Base-by-base conservation (phyloP, 2,329 filamentous ascomycete genomes). In the Fusarium nelsonii region DNA sequence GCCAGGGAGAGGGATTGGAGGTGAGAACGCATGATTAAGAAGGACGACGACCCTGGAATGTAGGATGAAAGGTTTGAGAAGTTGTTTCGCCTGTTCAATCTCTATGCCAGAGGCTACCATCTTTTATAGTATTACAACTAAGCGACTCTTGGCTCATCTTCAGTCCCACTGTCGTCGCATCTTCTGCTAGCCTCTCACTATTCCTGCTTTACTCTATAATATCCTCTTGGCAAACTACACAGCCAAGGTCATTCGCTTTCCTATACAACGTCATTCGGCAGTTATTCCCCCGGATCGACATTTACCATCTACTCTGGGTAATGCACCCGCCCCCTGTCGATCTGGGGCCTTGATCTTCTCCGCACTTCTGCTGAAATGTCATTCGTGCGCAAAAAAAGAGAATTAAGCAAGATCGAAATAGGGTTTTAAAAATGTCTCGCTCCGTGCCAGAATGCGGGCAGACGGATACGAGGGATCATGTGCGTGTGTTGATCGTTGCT, bases 261-360 rank as follows among this genome's bases (percentile, higher is more conserved):
- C 23, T 49, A 20, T 11, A 14, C 36, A 12, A 65, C 60, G 60
- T 65, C 62, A 65, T 65, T 65, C 60, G 62, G 62, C 30, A 65
- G 34, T 65, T 65, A 46, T 30, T 48, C 33, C 39, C 54, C 45
- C 60, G 60, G 57, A 66, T 66, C 65, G n/a, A n/a, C 65, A 39
- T 2, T 34, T 50, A 16, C 3, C 32, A 18, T 33, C 65, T 44
- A 4, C 56, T 66, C 39, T 57, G 12, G 60, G 65, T 18, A 45
- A 34, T 16, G 10, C 23, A 23, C 18, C 60, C 55, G 65, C 40
- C 62, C 65, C 65, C 50, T 68, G 60, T 41, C 36, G 20, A 33
- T 54, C 58, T 45, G 15, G 36, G 41, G 14, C 43, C 54, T 63
- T 63, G 51, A 50, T 33, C 14, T 48, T 30, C 55, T 68, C 65